Evolutionary conservation across 306 rosid species (phyloP), one percentile per base, ranked within the genome.

Genomic region (Cucurbita moschata): DNA sequence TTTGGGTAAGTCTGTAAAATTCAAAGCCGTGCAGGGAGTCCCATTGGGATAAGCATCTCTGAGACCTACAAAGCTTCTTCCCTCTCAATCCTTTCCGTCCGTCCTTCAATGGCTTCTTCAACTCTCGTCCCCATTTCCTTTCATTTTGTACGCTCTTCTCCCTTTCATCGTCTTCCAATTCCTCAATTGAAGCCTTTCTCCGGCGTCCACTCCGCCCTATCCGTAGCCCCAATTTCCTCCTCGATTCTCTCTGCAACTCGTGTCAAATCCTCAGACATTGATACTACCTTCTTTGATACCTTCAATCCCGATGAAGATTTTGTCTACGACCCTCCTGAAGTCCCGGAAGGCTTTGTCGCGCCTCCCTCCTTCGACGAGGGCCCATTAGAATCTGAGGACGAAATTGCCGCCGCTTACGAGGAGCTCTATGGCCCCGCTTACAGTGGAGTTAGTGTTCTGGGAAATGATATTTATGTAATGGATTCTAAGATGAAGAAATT

Each of bases 351-450:
- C 67, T 94, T 88, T 78, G 76, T 85, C 5, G 8, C 85, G 3
- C 91, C 92, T 1, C 87, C 92, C 1, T 84, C 89, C 75, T 72
- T 94, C 74, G 91, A 86, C 74, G 97, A 91, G 0, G 97, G 88
- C 1, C 93, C 91, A 0, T 1, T 70, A 49, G 99, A 94, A 74
- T 14, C 83, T 30, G 96, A 94, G 68, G 99, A 94, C 0, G 92
- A 94, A 71, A 81, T 89, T 6, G 88, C 97, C 59, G 77, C 87
- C 3, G 97, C 96, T 0, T 94, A 86, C 49, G 99, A 94, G 80
- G 92, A 91, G 70, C 77, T 87, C 1, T 94, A 94, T 55, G 99
- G 99, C 1, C 88, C 91, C 0, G 97, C 84, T 0, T 94, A 86
- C 90, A 94, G 99, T 18, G 97, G 99, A 0, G 75, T 83, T 1